Percentiles rank a stretch among this genome's conserved stretches.
These are phyloP conservation scores for Rhizopus arrhizus DNA, from an alignment of 371 early-diverging fungal species.

Conservation along the genomic window DNA sequence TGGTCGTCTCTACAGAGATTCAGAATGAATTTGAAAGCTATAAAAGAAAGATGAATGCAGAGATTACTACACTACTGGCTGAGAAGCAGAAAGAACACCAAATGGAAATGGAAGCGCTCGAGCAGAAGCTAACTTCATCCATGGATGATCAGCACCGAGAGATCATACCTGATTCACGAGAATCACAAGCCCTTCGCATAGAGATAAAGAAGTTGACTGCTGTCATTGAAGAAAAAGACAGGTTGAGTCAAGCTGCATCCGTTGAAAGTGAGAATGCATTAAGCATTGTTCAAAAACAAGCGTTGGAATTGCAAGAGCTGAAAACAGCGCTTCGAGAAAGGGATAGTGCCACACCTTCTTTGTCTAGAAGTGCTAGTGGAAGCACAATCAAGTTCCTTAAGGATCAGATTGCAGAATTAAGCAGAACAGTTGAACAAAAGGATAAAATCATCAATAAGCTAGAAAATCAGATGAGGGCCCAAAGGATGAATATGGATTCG, in stretches of 20 bases:
- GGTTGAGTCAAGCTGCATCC: background rate
- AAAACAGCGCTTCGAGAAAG: background rate
- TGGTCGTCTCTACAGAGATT: constrained; percentile 39
- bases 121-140: constrained; percentile 6
- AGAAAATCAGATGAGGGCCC: constrained; percentile 15
- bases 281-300: background rate
- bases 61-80: constrained; percentile 8
- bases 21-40: constrained; percentile 33
- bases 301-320: background rate
- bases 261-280: background rate
- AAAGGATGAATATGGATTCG: constrained; percentile 24
- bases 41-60: constrained; percentile 14
- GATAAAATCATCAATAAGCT: constrained; percentile 9
- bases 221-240: background rate
- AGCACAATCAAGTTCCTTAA: background rate
- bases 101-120: constrained; percentile 13
- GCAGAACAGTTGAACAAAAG: constrained; percentile 8
- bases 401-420: constrained; percentile 5
- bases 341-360: too few species aligned
- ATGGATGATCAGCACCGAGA: too few species aligned
- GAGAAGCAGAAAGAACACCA: constrained; percentile 17
- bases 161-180: too few species aligned
- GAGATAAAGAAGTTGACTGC: background rate
- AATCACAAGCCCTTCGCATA: background rate
- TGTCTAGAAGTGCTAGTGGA: background rate